phyloP scores from a whole-genome alignment of 1,139 yeast species.

The Nadsonia commutata region DNA sequence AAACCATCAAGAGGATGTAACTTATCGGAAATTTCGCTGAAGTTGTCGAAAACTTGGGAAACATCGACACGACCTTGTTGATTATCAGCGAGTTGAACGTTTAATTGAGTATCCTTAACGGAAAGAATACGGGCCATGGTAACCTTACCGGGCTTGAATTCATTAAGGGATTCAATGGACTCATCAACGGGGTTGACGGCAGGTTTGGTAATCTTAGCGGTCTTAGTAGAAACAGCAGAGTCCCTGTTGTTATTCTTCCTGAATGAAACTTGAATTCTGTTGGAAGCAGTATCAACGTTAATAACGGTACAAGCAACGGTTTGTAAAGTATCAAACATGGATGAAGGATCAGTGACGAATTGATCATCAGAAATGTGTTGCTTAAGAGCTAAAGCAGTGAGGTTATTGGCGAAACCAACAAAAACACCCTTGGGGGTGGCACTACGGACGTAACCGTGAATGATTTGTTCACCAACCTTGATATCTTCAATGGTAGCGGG shows the following conservation, averaged over 20 bases:
- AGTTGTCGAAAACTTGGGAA: slow-evolving; percentile 48
- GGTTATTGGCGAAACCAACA: slow-evolving; percentile 63
- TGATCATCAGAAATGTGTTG: slow-evolving; percentile 49
- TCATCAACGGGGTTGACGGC: slow-evolving; percentile 49
- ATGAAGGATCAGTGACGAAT: slow-evolving; percentile 37
- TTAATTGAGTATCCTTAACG: slow-evolving; percentile 60
- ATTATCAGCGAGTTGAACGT: slow-evolving; percentile 64
- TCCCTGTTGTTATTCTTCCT: slow-evolving; percentile 13
- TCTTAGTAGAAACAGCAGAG: slow-evolving; percentile 1
- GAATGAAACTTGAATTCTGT: slow-evolving; percentile 54
- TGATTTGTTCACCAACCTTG: slow-evolving; percentile 26
- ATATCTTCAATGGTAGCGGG: slow-evolving; percentile 52
- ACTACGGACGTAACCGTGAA: slow-evolving; percentile 60
- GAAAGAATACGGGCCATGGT: slow-evolving; percentile 49
- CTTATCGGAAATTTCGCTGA: slow-evolving; percentile 41
- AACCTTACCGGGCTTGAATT: slow-evolving; percentile 42
- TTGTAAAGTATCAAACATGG: slow-evolving; percentile 45
- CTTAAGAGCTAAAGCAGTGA: slow-evolving; percentile 75
- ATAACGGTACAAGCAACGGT: slow-evolving; percentile 39
- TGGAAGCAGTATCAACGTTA: slow-evolving; percentile 33
- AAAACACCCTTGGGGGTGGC: slow-evolving; percentile 66
- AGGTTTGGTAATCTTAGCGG: slow-evolving; percentile 8
- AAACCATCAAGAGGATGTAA: slow-evolving; percentile 48
- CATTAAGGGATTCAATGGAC: slow-evolving; percentile 33
- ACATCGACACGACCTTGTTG: slow-evolving; percentile 70